A percentile compares a stretch with the other conserved stretches of the same genome.
Conservation (phyloP, 139 green algal genomes). For the Picochlorum sp. region DNA sequence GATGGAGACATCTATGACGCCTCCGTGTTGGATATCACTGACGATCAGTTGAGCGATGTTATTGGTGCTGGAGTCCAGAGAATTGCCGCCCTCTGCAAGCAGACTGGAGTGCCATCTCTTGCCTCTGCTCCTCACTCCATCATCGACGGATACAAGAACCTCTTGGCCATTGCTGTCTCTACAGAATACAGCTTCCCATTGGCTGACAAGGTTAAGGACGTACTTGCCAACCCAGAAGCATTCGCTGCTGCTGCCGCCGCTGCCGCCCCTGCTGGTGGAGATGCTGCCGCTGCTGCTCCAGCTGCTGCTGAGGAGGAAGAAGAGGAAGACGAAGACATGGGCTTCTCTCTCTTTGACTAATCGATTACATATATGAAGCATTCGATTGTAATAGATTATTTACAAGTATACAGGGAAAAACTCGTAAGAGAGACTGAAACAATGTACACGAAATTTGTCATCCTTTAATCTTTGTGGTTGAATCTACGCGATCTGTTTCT, state of each 20-base stretch:
- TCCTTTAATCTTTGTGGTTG: no score
- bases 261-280: conserved; percentile 30
- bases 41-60: conserved; percentile 72
- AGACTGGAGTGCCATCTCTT: conserved; percentile 77
- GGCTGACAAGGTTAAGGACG: conserved; percentile 90
- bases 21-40: conserved; percentile 87
- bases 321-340: conserved; percentile 29
- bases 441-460: no score
- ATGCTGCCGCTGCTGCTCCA: conserved; percentile 21
- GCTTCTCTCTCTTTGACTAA: conserved; percentile 17
- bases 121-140: conserved; percentile 86
- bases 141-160: conserved; percentile 99
- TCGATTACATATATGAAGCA: background rate
- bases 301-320: conserved; percentile 66
- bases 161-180: conserved; percentile 79
- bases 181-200: conserved; percentile 94
- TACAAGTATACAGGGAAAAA: no score
- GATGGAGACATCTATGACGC: conserved; percentile 74
- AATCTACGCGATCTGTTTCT: no score
- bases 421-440: no score
- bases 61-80: conserved; percentile 67
- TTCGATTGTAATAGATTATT: no score
- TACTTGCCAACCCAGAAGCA: conserved; percentile 71
- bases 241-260: conserved; percentile 57
- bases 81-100: conserved; percentile 80